Conservation (phyloP, 768 basidiomycete species). For the Phylloporus rhodoxanthus region DNA sequence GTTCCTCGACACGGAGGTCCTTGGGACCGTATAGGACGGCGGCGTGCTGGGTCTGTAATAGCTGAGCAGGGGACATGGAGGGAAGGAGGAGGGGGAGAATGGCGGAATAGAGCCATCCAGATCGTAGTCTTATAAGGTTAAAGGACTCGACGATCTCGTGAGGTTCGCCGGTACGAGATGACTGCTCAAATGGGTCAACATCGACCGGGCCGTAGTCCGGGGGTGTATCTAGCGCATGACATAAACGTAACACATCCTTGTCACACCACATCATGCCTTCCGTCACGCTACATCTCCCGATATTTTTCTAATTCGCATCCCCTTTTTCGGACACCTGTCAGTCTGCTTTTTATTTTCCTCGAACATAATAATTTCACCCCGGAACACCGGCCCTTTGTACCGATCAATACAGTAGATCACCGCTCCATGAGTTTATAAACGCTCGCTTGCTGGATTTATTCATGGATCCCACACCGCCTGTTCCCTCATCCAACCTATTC, state of each 20-base stretch:
- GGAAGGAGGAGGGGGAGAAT: conserved; percentile 18
- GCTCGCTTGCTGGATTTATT: conserved; percentile 3
- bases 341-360: conserved; percentile 10
- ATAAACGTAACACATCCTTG: conserved; percentile 22
- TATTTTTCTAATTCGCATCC: conserved; percentile 14
- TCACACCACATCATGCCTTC: conserved; percentile 16
- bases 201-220: conserved; percentile 30
- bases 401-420: conserved; percentile 30
- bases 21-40: conserved; percentile 79
- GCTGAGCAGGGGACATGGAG: conserved; percentile 42
- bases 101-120: conserved; percentile 20
- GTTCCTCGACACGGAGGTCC: conserved; percentile 76
- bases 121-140: conserved; percentile 30
- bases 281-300: conserved; percentile 22
- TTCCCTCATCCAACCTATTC: conserved; percentile 55
- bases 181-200: conserved; percentile 20
- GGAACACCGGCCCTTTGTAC: conserved; percentile 25
- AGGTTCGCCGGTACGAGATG: conserved; percentile 20
- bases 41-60: conserved; percentile 56
- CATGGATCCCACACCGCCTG: conserved; percentile 51
- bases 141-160: conserved; percentile 32
- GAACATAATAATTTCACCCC: conserved; percentile 5
- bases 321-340: conserved; percentile 9
- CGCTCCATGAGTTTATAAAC: conserved; percentile 20
- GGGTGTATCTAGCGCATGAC: conserved; percentile 19